phyloP scores from a whole-genome alignment of 2,329 filamentous ascomycete genomes.

The Microsporum canis region DNA sequence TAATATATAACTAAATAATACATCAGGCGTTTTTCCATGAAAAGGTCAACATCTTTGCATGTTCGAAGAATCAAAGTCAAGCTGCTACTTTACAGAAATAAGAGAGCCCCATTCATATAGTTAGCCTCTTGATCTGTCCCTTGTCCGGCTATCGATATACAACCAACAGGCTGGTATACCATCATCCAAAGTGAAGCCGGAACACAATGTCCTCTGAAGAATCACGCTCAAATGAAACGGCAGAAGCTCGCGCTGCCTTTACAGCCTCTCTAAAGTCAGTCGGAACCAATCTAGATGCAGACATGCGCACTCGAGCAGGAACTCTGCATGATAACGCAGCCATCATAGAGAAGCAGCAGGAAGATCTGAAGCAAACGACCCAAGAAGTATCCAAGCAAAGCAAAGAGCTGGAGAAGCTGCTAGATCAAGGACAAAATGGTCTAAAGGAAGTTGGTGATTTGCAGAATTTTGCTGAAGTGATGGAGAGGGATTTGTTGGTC shows the following conservation, averaged over 20 bases:
- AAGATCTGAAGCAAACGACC: constrained; percentile 41
- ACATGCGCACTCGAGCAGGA: constrained; percentile 43
- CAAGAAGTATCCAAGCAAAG: constrained; percentile 41
- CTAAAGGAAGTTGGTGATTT: constrained; percentile 54
- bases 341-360: constrained; percentile 46
- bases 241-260: constrained; percentile 36
- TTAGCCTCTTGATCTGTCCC: too few relatives aligned
- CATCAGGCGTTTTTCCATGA: background rate
- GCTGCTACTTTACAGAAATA: background rate
- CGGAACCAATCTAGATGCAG: constrained; percentile 40
- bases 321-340: constrained; percentile 46
- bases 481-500: constrained; percentile 40
- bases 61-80: background rate
- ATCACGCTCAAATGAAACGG: constrained; percentile 24
- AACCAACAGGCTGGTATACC: background rate
- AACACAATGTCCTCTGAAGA: constrained; percentile 9
- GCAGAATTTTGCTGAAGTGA: constrained; percentile 54
- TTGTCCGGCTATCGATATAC: background rate
- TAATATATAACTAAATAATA: background rate
- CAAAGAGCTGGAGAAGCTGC: constrained; percentile 43
- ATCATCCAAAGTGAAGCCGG: constrained; percentile 4
- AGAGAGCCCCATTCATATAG: too few relatives aligned
- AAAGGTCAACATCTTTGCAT: background rate
- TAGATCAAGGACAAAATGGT: constrained; percentile 44
- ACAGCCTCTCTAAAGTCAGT: constrained; percentile 34